Evolutionary conservation across 2,329 filamentous ascomycete genomes (phyloP), one percentile per base, ranked within the genome.

Genomic region (Ophiostoma perfectum): DNA sequence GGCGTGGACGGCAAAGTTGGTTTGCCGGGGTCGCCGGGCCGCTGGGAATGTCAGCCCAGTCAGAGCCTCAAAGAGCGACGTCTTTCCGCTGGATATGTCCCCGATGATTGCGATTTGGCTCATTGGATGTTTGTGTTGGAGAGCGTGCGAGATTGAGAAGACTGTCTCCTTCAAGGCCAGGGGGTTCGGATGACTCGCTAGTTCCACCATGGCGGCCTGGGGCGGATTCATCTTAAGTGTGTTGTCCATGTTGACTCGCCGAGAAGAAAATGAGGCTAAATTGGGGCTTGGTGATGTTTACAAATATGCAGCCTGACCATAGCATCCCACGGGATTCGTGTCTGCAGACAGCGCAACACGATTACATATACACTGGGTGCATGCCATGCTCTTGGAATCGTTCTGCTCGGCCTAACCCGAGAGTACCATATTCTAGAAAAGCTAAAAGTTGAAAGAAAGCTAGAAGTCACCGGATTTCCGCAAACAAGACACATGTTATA

Each of bases 11-110:
- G 52, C n/a, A 36, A 66, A 66, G 6, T 4, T 47, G 1, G 65
- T 66, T 18, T 11, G 65, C 39, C 3, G 44, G 5, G 65, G 65
- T 27, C 52, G 45, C 14, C 27, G 41, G 18, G 38, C 41, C 2
- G 52, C 47, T 4, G 70, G 60, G 5, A 70, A 67, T n/a, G 68
- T 63, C 8, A 71, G 27, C 3, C 70, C 68, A 1, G 70, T 70
- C 38, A 71, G 60, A 4, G 68, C 66, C 12, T 68, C 68, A 36
- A 71, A 71, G 8, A 71, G 18, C 47, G 68, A 68, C 36, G 70
- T 70, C 18, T 70, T 71, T 11, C 70, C 70, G 42, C 66, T 71
- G 18, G 68, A 62, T 18, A 67, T 70, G 36, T 71, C 66, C 36
- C 70, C 70, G 47, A 71, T 67, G 11, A 71, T 68, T 14, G 52